Evolutionary conservation across 116 monocot genomes (phyloP).

Genomic region (Posidonia oceanica): DNA sequence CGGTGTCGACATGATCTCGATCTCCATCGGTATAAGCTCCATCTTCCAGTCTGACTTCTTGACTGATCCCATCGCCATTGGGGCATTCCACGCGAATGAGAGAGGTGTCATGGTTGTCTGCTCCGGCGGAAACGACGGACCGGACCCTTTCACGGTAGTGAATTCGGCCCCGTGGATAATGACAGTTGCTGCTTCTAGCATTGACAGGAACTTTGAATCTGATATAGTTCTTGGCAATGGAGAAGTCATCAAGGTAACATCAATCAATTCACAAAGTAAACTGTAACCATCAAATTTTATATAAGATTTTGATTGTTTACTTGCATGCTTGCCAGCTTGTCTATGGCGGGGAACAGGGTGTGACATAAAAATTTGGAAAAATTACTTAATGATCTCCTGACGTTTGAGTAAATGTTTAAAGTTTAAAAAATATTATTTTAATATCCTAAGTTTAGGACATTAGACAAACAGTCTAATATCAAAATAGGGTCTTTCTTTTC

Average conservation of each 20-base stretch:
- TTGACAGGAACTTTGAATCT: conserved; percentile 69
- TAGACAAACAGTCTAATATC: too few relatives aligned
- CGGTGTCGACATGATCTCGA: conserved; percentile 83
- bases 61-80: conserved; percentile 80
- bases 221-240: conserved; percentile 70
- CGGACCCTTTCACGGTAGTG: conserved; percentile 77
- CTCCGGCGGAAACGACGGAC: conserved; percentile 95
- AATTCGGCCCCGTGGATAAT: conserved; percentile 94
- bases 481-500: too few relatives aligned
- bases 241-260: conserved; percentile 45
- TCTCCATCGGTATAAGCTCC: conserved; percentile 91
- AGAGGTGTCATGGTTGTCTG: conserved; percentile 76
- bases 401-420: too few relatives aligned
- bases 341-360: too few relatives aligned
- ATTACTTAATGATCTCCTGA: too few relatives aligned
- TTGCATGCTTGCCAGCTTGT: too few relatives aligned
- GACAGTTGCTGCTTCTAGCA: conserved; percentile 87
- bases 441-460: too few relatives aligned
- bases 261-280: not conserved
- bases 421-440: too few relatives aligned
- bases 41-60: conserved; percentile 84
- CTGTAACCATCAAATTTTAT: not conserved
- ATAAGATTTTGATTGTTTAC: not conserved
- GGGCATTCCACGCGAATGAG: conserved; percentile 82
- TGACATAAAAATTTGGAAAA: too few relatives aligned